A percentile compares a stretch with the other conserved stretches of the same genome.
These are phyloP conservation scores for Strigomonas culicis DNA, from an alignment of 208 protist species.

Conservation along the genomic window DNA sequence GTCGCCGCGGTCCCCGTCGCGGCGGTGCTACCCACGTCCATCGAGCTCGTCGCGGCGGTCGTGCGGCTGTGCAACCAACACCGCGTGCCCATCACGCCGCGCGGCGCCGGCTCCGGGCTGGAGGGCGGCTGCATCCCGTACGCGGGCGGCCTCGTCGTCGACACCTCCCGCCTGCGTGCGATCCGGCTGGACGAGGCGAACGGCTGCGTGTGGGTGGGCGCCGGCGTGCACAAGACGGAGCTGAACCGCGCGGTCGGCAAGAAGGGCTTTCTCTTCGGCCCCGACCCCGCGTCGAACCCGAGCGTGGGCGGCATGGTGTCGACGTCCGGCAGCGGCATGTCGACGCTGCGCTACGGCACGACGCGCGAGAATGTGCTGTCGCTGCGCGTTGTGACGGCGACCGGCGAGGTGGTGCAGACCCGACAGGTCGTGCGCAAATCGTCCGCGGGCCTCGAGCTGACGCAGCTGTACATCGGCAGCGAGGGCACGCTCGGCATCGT, in stretches of 20 bases:
- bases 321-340: constrained; percentile 13
- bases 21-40: constrained; percentile 17
- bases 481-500: constrained; percentile 67
- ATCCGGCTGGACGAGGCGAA: constrained; percentile 26
- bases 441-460: constrained; percentile 8
- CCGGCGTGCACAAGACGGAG: constrained; percentile 25
- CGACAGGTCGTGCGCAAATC: constrained; percentile 14
- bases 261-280: constrained; percentile 27
- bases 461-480: constrained; percentile 8
- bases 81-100: constrained; percentile 30
- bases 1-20: constrained; percentile 14
- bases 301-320: constrained; percentile 29
- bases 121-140: constrained; percentile 29
- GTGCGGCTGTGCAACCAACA: constrained; percentile 24
- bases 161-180: constrained; percentile 14
- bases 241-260: constrained; percentile 17
- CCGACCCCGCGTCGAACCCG: constrained; percentile 30
- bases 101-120: constrained; percentile 27
- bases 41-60: constrained; percentile 21
- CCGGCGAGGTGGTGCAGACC: constrained; percentile 3
- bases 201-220: constrained; percentile 33
- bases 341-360: constrained; percentile 5
- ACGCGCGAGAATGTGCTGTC: constrained; percentile 15
- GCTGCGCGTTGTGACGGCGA: constrained; percentile 5
- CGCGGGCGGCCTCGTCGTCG: constrained; percentile 28